Conservation (phyloP, 352 stramenopile species). For the Pythium plurisporium region DNA sequence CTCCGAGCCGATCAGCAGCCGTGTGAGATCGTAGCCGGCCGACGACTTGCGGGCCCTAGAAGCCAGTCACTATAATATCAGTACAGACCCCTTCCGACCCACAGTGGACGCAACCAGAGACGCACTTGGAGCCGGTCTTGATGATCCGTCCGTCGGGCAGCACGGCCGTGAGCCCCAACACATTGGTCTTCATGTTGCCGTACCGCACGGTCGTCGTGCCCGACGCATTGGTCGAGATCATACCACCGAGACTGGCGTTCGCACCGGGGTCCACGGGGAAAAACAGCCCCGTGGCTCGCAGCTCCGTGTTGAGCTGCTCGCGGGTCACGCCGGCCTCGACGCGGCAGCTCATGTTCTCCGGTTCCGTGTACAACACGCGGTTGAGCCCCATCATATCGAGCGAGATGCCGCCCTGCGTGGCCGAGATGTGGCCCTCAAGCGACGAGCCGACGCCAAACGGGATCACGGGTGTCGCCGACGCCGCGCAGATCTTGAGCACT, state of each 20-base stretch:
- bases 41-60: conserved; percentile 91
- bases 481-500: conserved; percentile 89
- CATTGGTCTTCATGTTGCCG: conserved; percentile 97
- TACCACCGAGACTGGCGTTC: conserved; percentile 95
- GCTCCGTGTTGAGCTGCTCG: conserved; percentile 87
- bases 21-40: conserved; percentile 96
- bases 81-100: neutral
- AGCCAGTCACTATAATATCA: neutral
- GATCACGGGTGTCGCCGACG: conserved; percentile 88
- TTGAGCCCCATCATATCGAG: conserved; percentile 89
- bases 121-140: conserved; percentile 84
- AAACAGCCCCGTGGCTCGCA: conserved; percentile 87
- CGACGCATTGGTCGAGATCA: conserved; percentile 90
- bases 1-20: conserved; percentile 94
- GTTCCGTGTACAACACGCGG: conserved; percentile 45
- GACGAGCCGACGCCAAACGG: conserved; percentile 90
- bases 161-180: conserved; percentile 92
- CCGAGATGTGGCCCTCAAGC: conserved; percentile 95
- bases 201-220: conserved; percentile 89
- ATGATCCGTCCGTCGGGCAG: conserved; percentile 87
- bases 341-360: conserved; percentile 86
- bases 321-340: conserved; percentile 94
- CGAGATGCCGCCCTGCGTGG: conserved; percentile 85
- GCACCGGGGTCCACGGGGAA: conserved; percentile 97
- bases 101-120: neutral